Percentiles rank a stretch among this genome's conserved stretches.
phyloP scores from a whole-genome alignment of 1,284 basidiomycete genomes.

The Leccinum solheimii region DNA sequence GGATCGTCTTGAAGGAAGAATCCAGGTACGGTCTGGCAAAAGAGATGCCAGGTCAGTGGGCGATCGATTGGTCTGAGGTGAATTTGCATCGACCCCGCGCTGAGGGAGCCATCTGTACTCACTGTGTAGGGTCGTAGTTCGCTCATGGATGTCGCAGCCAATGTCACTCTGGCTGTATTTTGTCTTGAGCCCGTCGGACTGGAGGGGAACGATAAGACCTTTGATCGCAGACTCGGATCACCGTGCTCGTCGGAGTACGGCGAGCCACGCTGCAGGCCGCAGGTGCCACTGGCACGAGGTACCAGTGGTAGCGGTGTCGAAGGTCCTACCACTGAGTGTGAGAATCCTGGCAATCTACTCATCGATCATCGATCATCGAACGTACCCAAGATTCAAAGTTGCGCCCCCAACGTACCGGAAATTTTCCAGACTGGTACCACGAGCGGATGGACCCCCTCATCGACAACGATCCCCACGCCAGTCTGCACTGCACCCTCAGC shows the following conservation, averaged over 20 bases:
- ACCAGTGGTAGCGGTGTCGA: background rate
- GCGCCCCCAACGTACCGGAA: too few species aligned
- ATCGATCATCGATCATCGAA: too few species aligned
- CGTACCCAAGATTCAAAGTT: too few species aligned
- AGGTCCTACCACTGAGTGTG: background rate
- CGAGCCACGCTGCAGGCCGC: background rate
- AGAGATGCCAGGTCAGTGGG: background rate
- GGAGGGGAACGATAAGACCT: background rate
- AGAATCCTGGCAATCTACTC: too few species aligned
- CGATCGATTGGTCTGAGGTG: background rate
- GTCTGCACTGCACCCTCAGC: too few species aligned
- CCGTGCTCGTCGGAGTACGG: background rate
- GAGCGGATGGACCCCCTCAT: too few species aligned
- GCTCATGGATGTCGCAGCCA: background rate
- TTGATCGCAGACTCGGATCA: background rate
- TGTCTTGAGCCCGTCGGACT: background rate
- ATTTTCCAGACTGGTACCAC: too few species aligned
- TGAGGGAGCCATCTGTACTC: background rate
- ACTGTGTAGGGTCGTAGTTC: background rate
- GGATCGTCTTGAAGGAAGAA: slow-evolving; percentile 28
- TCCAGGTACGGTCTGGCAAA: slow-evolving; percentile 14
- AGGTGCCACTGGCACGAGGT: background rate
- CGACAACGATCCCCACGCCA: too few species aligned
- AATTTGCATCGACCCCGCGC: background rate
- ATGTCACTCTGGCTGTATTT: background rate